Conservation (phyloP, 495 filamentous ascomycete species). For the Parachaetomium inaequale region DNA sequence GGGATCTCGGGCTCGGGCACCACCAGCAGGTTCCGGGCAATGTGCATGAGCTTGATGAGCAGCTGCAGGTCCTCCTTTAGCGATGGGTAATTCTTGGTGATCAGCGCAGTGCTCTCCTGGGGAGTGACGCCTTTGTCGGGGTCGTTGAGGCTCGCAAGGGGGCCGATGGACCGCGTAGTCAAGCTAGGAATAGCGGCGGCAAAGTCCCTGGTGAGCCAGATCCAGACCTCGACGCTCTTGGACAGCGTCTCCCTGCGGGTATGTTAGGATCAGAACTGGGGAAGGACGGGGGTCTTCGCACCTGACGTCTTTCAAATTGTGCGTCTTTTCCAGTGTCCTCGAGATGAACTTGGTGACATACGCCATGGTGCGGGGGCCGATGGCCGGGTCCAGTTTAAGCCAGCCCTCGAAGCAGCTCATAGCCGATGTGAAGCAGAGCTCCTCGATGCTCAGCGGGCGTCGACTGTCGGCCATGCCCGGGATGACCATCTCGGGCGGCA, state of each 20-base stretch:
- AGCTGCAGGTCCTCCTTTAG: conserved; percentile 79
- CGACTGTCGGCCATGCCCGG: not conserved
- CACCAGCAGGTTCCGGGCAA: conserved; percentile 79
- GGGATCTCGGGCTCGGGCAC: conserved; percentile 67
- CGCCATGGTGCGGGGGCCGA: conserved; percentile 47
- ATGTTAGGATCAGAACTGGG: not conserved
- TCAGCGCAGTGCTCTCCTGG: conserved; percentile 63
- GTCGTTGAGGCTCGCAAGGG: conserved; percentile 32
- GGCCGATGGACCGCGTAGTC: conserved; percentile 38
- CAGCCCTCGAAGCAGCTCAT: conserved; percentile 55
- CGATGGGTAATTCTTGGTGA: conserved; percentile 69
- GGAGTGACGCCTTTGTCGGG: conserved; percentile 52
- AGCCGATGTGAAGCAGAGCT: conserved; percentile 50
- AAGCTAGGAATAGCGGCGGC: conserved; percentile 37
- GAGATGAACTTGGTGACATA: conserved; percentile 49
- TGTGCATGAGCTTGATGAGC: conserved; percentile 78
- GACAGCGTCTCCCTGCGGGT: conserved; percentile 50
- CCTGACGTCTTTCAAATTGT: conserved; percentile 52
- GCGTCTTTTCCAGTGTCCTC: conserved; percentile 52
- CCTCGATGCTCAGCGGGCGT: conserved; percentile 43
- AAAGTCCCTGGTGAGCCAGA: conserved; percentile 52
- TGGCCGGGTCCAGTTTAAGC: conserved; percentile 47
- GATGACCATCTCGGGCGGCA: conserved; percentile 3
- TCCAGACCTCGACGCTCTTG: conserved; percentile 63
- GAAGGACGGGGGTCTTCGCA: conserved; percentile 26